These are phyloP conservation scores for Salix suchowensis DNA, from an alignment of 345 rosid species.

Conservation along the genomic window DNA sequence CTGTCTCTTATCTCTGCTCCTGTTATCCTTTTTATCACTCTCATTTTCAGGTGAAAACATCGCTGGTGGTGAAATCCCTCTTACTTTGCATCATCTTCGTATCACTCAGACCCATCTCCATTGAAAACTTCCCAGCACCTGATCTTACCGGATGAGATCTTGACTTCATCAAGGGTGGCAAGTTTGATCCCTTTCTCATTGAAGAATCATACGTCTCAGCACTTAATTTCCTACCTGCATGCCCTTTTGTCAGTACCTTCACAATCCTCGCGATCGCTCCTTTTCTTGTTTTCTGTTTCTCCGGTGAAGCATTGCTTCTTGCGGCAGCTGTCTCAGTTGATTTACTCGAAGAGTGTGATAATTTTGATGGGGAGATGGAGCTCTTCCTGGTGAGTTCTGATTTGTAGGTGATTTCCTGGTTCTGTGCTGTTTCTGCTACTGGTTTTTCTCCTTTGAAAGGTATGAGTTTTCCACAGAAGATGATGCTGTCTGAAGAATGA, in stretches of 20 bases:
- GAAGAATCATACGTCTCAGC: background rate
- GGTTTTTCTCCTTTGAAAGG: slow-evolving; percentile 9
- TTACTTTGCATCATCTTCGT: background rate
- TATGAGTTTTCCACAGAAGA: slow-evolving; percentile 55
- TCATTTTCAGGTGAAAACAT: background rate
- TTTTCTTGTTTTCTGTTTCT: too few relatives aligned
- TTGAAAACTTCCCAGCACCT: background rate
- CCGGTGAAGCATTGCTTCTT: background rate
- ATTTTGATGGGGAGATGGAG: slow-evolving; percentile 9
- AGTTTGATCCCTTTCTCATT: background rate
- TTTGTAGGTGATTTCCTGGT: background rate
- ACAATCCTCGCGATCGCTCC: too few relatives aligned
- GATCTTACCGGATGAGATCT: background rate
- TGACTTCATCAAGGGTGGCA: slow-evolving; percentile 11
- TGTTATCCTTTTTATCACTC: background rate
- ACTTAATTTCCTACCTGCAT: too few relatives aligned
- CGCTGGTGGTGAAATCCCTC: background rate
- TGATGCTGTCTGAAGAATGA: slow-evolving; percentile 17
- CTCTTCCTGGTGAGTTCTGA: slow-evolving; percentile 4
- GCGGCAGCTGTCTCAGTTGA: slow-evolving; percentile 7
- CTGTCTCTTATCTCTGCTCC: background rate
- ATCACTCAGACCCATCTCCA: slow-evolving; percentile 3
- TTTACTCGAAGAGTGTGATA: slow-evolving; percentile 8
- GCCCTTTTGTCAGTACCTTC: too few relatives aligned
- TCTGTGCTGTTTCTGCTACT: background rate